Evolutionary conservation across 208 protist species (phyloP).

Genomic region (Balamuthia mandrillaris): DNA sequence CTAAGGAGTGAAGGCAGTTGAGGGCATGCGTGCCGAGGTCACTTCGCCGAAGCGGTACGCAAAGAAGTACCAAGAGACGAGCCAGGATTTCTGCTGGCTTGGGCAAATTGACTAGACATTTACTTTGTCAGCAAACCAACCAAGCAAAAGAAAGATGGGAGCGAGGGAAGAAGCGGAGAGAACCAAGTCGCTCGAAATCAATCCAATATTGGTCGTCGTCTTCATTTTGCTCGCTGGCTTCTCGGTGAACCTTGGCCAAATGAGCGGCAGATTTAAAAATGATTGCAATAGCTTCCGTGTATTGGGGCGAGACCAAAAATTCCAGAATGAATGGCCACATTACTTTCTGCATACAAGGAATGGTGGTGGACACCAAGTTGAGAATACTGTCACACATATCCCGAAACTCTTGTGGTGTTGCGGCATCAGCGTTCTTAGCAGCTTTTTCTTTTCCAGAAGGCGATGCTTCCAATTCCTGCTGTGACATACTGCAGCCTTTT

Average conservation of each 20-base stretch:
- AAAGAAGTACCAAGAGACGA: conserved; percentile 47
- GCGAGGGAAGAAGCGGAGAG: not conserved
- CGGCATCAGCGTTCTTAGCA: conserved; percentile 4
- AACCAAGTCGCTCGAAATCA: not conserved
- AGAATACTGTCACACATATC: conserved; percentile 60
- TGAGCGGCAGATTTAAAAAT: conserved; percentile 44
- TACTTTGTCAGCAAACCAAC: not conserved
- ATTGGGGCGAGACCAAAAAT: conserved; percentile 12
- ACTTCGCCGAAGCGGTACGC: conserved; percentile 17
- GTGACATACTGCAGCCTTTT: conserved; percentile 12
- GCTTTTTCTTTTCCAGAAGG: not conserved
- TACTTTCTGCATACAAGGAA: conserved; percentile 59
- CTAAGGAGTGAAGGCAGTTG: conserved; percentile 32
- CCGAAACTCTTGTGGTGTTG: conserved; percentile 35
- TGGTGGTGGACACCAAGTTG: conserved; percentile 52
- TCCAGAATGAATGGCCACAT: conserved; percentile 63
- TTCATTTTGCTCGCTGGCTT: not conserved
- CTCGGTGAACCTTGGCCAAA: conserved; percentile 28
- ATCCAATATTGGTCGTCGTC: too few species aligned
- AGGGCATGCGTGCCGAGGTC: conserved; percentile 35
- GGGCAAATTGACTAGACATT: conserved; percentile 54
- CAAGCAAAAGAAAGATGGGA: not conserved
- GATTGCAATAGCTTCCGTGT: conserved; percentile 24
- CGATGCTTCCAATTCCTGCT: too few species aligned
- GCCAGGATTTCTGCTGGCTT: conserved; percentile 57